Evolutionary conservation across 768 basidiomycete genomes (phyloP), one percentile per base, ranked within the genome.

Genomic region (Dendrothele bispora): DNA sequence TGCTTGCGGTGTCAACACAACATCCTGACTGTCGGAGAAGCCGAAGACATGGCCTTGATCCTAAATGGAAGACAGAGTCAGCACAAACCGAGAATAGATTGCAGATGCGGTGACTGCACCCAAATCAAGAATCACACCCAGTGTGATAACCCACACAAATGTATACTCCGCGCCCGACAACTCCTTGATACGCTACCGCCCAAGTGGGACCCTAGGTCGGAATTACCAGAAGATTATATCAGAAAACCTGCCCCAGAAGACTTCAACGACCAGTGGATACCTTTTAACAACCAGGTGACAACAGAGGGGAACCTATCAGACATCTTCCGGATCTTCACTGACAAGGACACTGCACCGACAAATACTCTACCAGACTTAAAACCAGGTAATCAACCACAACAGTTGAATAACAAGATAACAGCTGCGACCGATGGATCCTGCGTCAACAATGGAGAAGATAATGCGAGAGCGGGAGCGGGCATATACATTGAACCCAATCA

Each of bases 161-260:
- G 63, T 39, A 21, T 21, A 6, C 22, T 12, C 21, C 28, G 45
- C 18, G 62, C 52, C 15, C 28, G 17, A 15, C 39, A 46, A 6
- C 38, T 60, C 14, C 46, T 63, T 0, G 46, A 55, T 6, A 34
- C 36, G 12, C 50, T 63, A 3, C 49, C 47, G 21, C 41, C 50
- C 2, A 59, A 55, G 30, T 61, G 60, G 63, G 43, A 61, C 39
- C 62, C 60, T 4, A 4, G 20, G 4, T 28, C 21, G n/a, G 4
- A 25, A 2, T 43, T 27, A 1, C 52, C 52, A 2, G 49, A 50
- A 38, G 52, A 53, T 44, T 49, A 52, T 20, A 15, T 43, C 2
- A 20, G 26, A 1, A 22, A 49, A 15, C 5, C 5, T 6, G 3
- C 8, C 17, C 5, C 15, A 5, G 11, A 4, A 3, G 29, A 17